phyloP scores from a whole-genome alignment of 305 asterid genomes.

The Fraxinus angustifolia region DNA sequence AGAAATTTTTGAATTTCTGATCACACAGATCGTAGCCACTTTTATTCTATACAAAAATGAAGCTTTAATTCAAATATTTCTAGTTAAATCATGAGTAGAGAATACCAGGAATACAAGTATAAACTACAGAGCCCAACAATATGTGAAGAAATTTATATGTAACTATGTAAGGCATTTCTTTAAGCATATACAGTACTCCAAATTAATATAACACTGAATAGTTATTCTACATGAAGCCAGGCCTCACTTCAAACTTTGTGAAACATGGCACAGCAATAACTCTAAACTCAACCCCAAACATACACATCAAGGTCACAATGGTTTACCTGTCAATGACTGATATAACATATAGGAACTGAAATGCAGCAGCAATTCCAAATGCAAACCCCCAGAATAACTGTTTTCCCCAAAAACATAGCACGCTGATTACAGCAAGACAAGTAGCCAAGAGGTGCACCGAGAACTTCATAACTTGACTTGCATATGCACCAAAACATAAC shows the following conservation, averaged over 20 bases:
- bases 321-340: conserved; percentile 84
- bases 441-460: conserved; percentile 87
- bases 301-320: not conserved
- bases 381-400: conserved; percentile 88
- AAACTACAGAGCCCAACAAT: not conserved
- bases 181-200: not conserved
- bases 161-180: not conserved
- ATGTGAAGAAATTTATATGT: not conserved
- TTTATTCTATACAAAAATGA: not conserved
- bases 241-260: not conserved
- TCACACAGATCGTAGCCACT: not conserved
- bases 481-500: conserved; percentile 76
- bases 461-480: conserved; percentile 73
- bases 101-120: not conserved
- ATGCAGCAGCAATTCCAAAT: conserved; percentile 75
- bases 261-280: not conserved
- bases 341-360: conserved; percentile 84
- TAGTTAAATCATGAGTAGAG: not conserved
- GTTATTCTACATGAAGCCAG: too few species aligned
- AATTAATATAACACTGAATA: not conserved
- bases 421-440: conserved; percentile 89
- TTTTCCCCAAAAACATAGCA: conserved; percentile 77
- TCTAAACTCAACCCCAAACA: not conserved
- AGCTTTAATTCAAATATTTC: not conserved
- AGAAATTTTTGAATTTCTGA: not conserved